Evolutionary conservation across 495 filamentous ascomycete genomes (phyloP), one percentile per base, ranked within the genome.

Genomic region (Tuber melanosporum): DNA sequence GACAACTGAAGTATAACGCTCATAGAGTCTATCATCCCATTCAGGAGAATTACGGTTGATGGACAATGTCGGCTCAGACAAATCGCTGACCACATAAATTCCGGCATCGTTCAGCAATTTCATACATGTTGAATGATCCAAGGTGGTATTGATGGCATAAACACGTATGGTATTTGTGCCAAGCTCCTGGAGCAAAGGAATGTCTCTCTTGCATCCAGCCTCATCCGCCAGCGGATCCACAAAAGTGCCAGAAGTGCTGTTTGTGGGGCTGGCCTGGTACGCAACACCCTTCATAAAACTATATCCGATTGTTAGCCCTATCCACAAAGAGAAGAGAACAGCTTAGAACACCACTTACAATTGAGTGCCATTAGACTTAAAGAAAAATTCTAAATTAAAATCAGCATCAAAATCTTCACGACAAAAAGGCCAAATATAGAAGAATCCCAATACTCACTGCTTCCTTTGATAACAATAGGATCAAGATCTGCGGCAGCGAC

Each of bases 81-180:
- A 87, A 85, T 98, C 95, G 73, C 93, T 90, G 79, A 99, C 90
- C 52, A 99, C 89, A 84, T 99, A 99, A 85, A 99, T 99, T 77
- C 94, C 95, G 43, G 92, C 93, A 74, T 92, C 90, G 32, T 91
- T 86, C 32, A 99, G 87, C 81, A 94, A 83, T 75, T 88, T 84
- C 95, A 99, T 98, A 86, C 95, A 98, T 12, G 85, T 86, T n/a
- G 86, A 86, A 86, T 99, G 95, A 85, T 97, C 88, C 75, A 86
- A 84, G 15, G 87, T 89, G 26, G 95, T 91, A 85, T 99, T 89
- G 83, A 99, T 89, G 81, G 93, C 93, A 85, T 99, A 99, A 26
- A 94, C 93, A 82, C 95, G 95, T 83, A 99, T 94, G 43, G 90
- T 89, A 85, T 99, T 99, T 82, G 94, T 95, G 75, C 88, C 87